Evolutionary conservation across 202 grass and related monocot species (phyloP).

Genomic region (Setaria italica): DNA sequence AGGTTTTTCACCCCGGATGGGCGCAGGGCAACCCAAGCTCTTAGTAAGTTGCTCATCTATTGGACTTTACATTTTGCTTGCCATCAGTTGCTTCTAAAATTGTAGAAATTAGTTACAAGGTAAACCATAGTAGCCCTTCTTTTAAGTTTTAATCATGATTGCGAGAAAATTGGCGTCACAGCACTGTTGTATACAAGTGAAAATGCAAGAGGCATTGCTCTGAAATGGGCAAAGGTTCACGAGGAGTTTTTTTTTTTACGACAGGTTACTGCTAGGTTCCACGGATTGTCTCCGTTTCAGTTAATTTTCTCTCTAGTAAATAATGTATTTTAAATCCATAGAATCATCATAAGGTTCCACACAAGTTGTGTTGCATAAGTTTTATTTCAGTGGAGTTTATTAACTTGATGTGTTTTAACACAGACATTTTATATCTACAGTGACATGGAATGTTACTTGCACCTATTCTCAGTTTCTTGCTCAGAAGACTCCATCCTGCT

Average conservation of each 20-base stretch:
- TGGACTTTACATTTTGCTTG: slow-evolving; percentile 30
- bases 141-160: too few species aligned
- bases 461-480: slow-evolving; percentile 96
- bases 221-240: too few species aligned
- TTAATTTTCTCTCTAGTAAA: not conserved
- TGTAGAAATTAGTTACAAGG: slow-evolving; percentile 24
- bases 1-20: slow-evolving; percentile 69
- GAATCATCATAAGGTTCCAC: too few species aligned
- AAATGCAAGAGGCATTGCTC: too few species aligned
- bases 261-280: too few species aligned
- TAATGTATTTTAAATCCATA: too few species aligned
- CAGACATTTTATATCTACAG: slow-evolving; percentile 48
- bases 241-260: not conserved
- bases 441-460: slow-evolving; percentile 96
- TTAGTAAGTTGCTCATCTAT: slow-evolving; percentile 66
- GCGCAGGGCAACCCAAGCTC: slow-evolving; percentile 83
- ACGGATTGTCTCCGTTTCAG: too few species aligned
- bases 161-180: too few species aligned
- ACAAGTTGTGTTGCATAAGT: too few species aligned
- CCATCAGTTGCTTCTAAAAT: slow-evolving; percentile 27
- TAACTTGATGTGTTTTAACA: slow-evolving; percentile 23
- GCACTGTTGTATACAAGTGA: too few species aligned
- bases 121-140: not conserved
- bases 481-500: slow-evolving; percentile 85
- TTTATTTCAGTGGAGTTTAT: too few species aligned